Evolutionary conservation across 139 green algal species (phyloP).

Genomic region (Chlorella sorokiniana): DNA sequence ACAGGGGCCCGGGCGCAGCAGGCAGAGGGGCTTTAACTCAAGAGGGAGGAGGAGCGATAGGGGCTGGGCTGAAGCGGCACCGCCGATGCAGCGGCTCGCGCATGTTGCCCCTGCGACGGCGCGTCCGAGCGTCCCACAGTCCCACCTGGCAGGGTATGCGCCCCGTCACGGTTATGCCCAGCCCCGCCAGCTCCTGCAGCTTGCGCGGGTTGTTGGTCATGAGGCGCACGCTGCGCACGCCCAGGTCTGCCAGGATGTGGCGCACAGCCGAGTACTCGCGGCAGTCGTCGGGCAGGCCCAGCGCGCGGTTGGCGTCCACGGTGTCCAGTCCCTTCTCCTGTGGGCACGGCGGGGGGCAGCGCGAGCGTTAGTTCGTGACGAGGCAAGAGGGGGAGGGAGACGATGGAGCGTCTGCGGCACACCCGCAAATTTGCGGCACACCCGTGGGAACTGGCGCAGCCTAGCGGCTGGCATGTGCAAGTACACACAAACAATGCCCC

Average conservation of each 20-base stretch:
- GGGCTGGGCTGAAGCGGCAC: no score
- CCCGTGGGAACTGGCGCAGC: no score
- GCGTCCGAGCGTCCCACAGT: no score
- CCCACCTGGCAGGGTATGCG: slow-evolving; percentile 84
- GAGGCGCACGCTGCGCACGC: slow-evolving; percentile 76
- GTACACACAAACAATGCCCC: no score
- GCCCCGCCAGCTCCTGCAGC: slow-evolving; percentile 68
- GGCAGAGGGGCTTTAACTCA: no score
- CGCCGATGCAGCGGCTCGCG: no score
- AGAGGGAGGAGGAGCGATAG: no score
- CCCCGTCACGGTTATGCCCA: slow-evolving; percentile 78
- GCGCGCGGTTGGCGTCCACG: slow-evolving; percentile 91
- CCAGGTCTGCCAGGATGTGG: slow-evolving; percentile 88
- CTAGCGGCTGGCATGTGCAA: no score
- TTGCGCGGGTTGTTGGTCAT: slow-evolving; percentile 97
- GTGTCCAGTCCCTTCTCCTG: slow-evolving; percentile 93
- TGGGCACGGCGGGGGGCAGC: background rate
- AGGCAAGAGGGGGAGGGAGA: background rate
- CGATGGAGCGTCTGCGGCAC: no score
- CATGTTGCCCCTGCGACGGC: no score
- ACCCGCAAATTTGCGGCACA: background rate
- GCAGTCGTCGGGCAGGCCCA: slow-evolving; percentile 93
- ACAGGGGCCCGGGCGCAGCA: background rate
- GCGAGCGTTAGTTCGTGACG: no score
- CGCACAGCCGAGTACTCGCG: slow-evolving; percentile 89